Percentiles rank a stretch among this genome's conserved stretches.
Conservation (phyloP, 441 rosid genomes). For the Syzygium malaccense region DNA sequence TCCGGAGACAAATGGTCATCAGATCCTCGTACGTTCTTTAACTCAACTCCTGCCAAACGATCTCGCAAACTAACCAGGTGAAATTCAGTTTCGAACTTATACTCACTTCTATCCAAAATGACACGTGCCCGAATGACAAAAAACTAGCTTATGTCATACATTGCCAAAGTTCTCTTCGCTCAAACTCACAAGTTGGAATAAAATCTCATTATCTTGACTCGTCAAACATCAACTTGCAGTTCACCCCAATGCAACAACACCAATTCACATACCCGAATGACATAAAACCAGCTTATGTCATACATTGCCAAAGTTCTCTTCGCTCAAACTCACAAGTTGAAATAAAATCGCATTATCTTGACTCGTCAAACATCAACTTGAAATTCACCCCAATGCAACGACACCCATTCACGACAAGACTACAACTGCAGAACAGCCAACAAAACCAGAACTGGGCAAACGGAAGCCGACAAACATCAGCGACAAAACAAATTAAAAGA, state of each 20-base stretch:
- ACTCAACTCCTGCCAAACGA: neutral
- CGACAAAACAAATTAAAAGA: neutral
- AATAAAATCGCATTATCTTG: neutral
- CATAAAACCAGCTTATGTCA: neutral
- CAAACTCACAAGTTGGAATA: neutral
- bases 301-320: neutral
- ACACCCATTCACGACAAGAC: neutral
- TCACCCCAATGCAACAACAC: neutral
- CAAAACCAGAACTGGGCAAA: neutral
- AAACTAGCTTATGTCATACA: neutral
- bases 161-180: neutral
- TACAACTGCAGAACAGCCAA: neutral
- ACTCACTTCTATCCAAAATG: neutral
- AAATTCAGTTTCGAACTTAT: neutral
- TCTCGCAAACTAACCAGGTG: neutral
- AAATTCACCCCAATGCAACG: neutral
- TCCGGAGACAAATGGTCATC: neutral
- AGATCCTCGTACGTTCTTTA: neutral
- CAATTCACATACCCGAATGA: too few species aligned
- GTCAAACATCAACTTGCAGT: neutral
- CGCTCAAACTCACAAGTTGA: neutral
- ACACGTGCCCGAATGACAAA: neutral
- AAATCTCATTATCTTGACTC: neutral
- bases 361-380: neutral
- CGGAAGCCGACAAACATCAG: neutral